Evolutionary conservation across 164 flowering plant genomes (phyloP).

Genomic region (Stephania japonica): DNA sequence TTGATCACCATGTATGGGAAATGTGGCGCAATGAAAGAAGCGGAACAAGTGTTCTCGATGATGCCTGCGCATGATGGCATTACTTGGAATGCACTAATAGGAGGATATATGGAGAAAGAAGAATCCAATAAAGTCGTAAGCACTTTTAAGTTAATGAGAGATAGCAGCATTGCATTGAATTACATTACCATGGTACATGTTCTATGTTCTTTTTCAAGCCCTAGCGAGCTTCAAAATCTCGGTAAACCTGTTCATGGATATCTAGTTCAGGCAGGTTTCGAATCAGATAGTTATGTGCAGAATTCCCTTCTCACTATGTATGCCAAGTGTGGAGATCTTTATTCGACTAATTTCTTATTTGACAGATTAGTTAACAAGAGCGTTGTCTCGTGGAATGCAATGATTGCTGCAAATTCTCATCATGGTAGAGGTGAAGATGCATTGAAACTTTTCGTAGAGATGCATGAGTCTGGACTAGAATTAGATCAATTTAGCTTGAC

Average conservation of each 20-base stretch:
- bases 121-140: constrained; percentile 40
- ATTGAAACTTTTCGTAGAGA: constrained; percentile 38
- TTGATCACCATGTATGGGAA: constrained; percentile 72
- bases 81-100: constrained; percentile 78
- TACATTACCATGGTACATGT: constrained; percentile 62
- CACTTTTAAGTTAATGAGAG: constrained; percentile 51
- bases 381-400: constrained; percentile 60
- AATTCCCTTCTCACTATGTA: constrained; percentile 81
- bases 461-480: constrained; percentile 39
- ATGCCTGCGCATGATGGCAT: constrained; percentile 50
- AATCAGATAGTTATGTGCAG: constrained; percentile 49
- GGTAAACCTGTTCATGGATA: constrained; percentile 70
- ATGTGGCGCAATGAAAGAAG: constrained; percentile 42
- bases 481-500: constrained; percentile 78
- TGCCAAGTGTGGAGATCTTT: constrained; percentile 65
- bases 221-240: constrained; percentile 30
- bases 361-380: constrained; percentile 28
- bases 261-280: constrained; percentile 43
- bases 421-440: constrained; percentile 64
- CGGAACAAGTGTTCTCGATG: constrained; percentile 33
- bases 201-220: constrained; percentile 48
- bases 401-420: constrained; percentile 69
- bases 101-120: constrained; percentile 58
- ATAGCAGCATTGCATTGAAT: constrained; percentile 28
- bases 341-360: constrained; percentile 47